Evolutionary conservation across 306 rosid genomes (phyloP).

Genomic region (Hippophae tibetana): DNA sequence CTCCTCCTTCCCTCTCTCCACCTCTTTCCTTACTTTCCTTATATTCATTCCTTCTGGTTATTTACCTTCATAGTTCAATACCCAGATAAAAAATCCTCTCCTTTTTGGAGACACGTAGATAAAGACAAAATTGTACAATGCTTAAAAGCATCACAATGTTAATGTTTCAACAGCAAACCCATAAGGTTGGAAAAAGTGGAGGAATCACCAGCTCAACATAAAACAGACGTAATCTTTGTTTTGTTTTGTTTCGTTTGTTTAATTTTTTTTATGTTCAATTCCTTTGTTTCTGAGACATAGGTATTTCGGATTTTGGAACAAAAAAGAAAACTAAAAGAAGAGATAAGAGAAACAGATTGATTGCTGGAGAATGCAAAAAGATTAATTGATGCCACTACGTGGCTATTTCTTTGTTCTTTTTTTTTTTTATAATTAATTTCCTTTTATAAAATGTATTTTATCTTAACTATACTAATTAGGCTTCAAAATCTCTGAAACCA

Average conservation of each 20-base stretch:
- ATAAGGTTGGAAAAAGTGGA: constrained; percentile 16
- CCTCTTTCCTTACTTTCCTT: constrained; percentile 2
- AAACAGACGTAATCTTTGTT: constrained; percentile 14
- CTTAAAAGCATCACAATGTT: constrained; percentile 3
- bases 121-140: constrained; percentile 10
- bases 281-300: constrained; percentile 19
- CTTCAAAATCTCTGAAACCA: no score
- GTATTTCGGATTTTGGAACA: constrained; percentile 29
- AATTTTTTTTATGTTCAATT: constrained; percentile 5
- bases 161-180: constrained; percentile 26
- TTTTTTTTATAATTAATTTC: not conserved
- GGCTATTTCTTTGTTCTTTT: constrained; percentile 20
- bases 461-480: no score
- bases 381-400: constrained; percentile 32
- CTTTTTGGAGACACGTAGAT: not conserved
- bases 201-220: constrained; percentile 16
- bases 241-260: constrained; percentile 16
- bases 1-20: constrained; percentile 15
- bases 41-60: constrained; percentile 9
- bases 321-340: not conserved
- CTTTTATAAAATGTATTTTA: no score
- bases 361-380: constrained; percentile 46
- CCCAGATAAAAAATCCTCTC: constrained; percentile 16
- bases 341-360: constrained; percentile 18
- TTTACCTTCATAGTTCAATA: constrained; percentile 35